Conservation (phyloP, 768 basidiomycete genomes). For the Leucocoprinus birnbaumii region DNA sequence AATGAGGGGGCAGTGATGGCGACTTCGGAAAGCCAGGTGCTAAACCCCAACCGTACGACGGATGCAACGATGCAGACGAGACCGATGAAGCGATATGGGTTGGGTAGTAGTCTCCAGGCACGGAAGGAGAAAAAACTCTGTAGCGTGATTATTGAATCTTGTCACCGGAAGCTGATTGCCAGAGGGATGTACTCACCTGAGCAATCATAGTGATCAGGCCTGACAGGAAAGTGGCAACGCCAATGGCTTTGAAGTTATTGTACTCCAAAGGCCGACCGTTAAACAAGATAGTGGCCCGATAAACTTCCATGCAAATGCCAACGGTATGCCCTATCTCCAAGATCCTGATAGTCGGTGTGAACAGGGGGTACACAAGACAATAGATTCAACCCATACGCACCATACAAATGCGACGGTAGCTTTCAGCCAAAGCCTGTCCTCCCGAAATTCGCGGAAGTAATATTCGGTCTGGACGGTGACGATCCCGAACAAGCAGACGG, state of each 20-base stretch:
- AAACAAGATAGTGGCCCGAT: constrained; percentile 6
- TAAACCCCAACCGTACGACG: constrained; percentile 23
- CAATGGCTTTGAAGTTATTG: constrained; percentile 5
- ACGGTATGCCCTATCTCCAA: constrained; percentile 14
- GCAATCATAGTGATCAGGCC: constrained; percentile 14
- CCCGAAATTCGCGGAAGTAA: constrained; percentile 13
- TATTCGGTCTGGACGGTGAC: constrained; percentile 13
- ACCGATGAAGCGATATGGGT: constrained; percentile 23
- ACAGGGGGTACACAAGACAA: too few species aligned
- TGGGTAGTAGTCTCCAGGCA: constrained; percentile 24
- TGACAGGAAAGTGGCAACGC: constrained; percentile 9
- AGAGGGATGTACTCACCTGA: constrained; percentile 3
- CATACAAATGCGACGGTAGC: not conserved
- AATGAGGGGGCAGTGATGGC: constrained; percentile 20
- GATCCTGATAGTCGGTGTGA: constrained; percentile 1
- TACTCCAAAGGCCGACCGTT: not conserved
- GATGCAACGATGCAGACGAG: constrained; percentile 23
- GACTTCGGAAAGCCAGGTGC: constrained; percentile 22
- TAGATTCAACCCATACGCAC: not conserved
- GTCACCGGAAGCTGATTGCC: not conserved
- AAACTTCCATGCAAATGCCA: constrained; percentile 13
- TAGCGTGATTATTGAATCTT: not conserved
- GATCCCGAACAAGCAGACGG: constrained; percentile 17
- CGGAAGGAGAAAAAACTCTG: constrained; percentile 32
- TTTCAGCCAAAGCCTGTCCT: constrained; percentile 7